Percentiles rank a stretch among this genome's conserved stretches.
These are phyloP conservation scores for Pestalotiopsis sp. DNA, from an alignment of 2,329 filamentous ascomycete genomes.

Conservation along the genomic window DNA sequence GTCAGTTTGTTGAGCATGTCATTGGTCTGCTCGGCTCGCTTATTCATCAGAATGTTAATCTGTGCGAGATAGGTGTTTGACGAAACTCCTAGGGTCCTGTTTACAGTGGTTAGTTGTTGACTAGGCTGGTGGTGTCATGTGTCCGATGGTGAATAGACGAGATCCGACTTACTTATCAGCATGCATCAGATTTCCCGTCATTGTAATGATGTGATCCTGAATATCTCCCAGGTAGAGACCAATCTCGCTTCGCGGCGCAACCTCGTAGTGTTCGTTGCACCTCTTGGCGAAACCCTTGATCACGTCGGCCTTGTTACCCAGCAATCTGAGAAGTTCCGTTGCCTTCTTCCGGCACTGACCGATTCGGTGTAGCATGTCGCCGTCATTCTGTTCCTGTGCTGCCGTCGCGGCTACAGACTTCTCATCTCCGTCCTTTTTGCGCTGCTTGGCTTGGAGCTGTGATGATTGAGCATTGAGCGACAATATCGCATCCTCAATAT, in stretches of 20 bases:
- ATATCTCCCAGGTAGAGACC: constrained; percentile 98
- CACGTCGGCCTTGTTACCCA: constrained; percentile 97
- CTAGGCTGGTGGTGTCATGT: background rate
- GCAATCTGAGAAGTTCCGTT: constrained; percentile 88
- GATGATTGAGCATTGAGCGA: constrained; percentile 64
- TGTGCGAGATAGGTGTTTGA: constrained; percentile 98
- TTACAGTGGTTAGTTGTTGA: constrained; percentile 12
- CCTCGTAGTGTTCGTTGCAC: constrained; percentile 97
- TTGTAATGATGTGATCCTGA: constrained; percentile 98
- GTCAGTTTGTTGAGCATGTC: constrained; percentile 95
- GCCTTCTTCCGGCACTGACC: constrained; percentile 96
- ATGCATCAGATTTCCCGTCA: constrained; percentile 94
- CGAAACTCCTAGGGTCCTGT: constrained; percentile 82
- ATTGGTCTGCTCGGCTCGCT: constrained; percentile 92
- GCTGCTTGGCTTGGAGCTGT: constrained; percentile 41
- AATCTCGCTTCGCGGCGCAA: constrained; percentile 92
- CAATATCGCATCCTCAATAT: constrained; percentile 92
- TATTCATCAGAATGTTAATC: constrained; percentile 99
- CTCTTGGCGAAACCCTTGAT: constrained; percentile 99
- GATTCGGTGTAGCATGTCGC: constrained; percentile 89
- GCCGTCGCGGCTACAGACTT: constrained; percentile 45
- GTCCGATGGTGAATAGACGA: background rate
- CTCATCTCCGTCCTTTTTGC: constrained; percentile 37
- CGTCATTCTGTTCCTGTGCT: constrained; percentile 49
- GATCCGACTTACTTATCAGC: constrained; percentile 80